These are phyloP conservation scores for Trichoderma atrobrunneum DNA, from an alignment of 2,329 filamentous ascomycete species.

Conservation along the genomic window DNA sequence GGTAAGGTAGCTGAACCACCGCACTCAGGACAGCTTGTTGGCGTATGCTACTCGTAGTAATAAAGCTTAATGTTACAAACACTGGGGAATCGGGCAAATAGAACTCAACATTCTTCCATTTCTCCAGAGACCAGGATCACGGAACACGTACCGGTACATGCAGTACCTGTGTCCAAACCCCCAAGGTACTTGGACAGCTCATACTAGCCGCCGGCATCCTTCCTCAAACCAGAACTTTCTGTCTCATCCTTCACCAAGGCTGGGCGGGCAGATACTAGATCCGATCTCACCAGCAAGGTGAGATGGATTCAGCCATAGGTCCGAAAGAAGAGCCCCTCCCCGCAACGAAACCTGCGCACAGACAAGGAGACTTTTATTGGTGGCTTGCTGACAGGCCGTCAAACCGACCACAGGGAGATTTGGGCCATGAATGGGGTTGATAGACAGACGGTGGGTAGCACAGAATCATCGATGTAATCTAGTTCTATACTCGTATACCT, in stretches of 20 bases:
- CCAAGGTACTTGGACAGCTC: not conserved
- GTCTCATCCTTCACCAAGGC: not conserved
- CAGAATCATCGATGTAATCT: not conserved
- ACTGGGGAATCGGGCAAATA: not conserved
- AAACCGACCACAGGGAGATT: not conserved
- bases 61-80: not conserved
- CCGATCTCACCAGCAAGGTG: not conserved
- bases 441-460: not conserved
- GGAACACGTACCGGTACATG: not conserved
- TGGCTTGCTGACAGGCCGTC: conserved; percentile 14
- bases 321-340: not conserved
- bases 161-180: not conserved
- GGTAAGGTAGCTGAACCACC: not conserved
- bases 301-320: not conserved
- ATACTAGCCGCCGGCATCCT: not conserved
- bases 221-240: not conserved
- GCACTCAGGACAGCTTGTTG: not conserved
- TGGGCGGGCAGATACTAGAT: not conserved
- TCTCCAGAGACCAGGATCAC: not conserved
- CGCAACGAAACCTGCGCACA: not conserved
- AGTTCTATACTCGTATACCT: too few relatives aligned
- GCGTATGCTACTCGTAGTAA: not conserved
- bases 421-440: not conserved
- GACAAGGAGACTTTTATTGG: not conserved
- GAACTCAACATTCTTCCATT: not conserved